Evolutionary conservation across 202 grass and related monocot genomes (phyloP), one percentile per base, ranked within the genome.

Genomic region (Schoenoplectus tabernaemontani): DNA sequence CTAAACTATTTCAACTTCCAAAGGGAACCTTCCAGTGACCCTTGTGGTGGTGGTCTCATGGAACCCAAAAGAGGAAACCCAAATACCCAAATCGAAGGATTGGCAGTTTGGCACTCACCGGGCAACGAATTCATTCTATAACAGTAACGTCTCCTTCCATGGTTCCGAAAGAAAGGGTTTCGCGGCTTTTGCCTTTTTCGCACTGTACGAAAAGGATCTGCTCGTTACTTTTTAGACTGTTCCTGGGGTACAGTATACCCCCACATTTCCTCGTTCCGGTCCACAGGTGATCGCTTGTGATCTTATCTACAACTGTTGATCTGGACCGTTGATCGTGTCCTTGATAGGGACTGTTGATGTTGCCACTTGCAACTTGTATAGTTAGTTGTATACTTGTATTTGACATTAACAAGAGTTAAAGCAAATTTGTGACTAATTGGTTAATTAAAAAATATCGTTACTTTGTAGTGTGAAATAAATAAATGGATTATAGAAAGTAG

Each of bases 171-270:
- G 44, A n/a, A n/a, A n/a, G n/a, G n/a, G n/a, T n/a, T n/a, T n/a
- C n/a, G n/a, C n/a, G n/a, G 44, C 6, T 2, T 12, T 66, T 66
- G 16, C 4, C 80, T 42, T 56, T 67, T n/a, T 57, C 50, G n/a
- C n/a, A 0, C 15, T 7, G 41, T 26, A 69, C 62, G 79, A 81
- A 81, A 81, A 81, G 79, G 62, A 81, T 81, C 67, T n/a, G n/a
- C n/a, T n/a, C n/a, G n/a, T n/a, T n/a, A n/a, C n/a, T n/a, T n/a
- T n/a, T n/a, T n/a, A 70, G 23, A 69, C 59, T 69, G 79, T 19
- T 9, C 63, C 61, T 36, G 79, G 26, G 78, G 77, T 59, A 69
- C n/a, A 23, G 15, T 33, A 4, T 32, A 50, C 30, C 11, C 19
- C 48, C 30, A 69, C 63, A 53, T 56, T 46, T 69, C 59, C 43